Percentiles rank a stretch among this genome's conserved stretches.
These are phyloP conservation scores for Pseudozyma flocculosa DNA, from an alignment of 1,284 basidiomycete species.

Conservation along the genomic window DNA sequence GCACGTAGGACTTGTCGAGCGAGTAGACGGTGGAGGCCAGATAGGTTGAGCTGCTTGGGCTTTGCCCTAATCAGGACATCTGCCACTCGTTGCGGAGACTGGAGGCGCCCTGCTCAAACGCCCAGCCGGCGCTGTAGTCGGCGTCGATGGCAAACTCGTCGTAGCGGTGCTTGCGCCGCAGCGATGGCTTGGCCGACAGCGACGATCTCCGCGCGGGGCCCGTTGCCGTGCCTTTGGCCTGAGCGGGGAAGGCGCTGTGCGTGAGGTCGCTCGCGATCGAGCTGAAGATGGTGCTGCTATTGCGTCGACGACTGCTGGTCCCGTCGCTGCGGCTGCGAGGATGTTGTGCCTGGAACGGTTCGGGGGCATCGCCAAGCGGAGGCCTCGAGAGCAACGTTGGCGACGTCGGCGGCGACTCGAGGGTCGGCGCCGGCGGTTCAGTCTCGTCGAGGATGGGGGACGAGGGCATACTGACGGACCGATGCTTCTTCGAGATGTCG, in stretches of 20 bases:
- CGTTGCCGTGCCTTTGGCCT: too few relatives aligned
- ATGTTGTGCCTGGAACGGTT: too few relatives aligned
- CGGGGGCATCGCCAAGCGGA: too few relatives aligned
- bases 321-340: neutral
- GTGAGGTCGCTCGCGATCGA: neutral
- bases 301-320: neutral
- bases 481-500: neutral
- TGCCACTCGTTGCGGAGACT: neutral
- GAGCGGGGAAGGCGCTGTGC: neutral
- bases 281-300: neutral
- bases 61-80: neutral
- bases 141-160: neutral
- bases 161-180: neutral
- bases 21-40: too few relatives aligned
- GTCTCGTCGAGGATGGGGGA: neutral
- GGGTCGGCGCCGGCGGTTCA: too few relatives aligned
- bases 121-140: slow-evolving; percentile 1
- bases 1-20: too few relatives aligned
- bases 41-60: too few relatives aligned
- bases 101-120: neutral
- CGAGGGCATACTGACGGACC: neutral
- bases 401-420: neutral
- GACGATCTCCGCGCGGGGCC: neutral
- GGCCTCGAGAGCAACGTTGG: neutral
- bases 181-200: neutral